These are phyloP conservation scores for Cladosporium austrohemisphaericum DNA, from an alignment of 2,329 filamentous ascomycete species.

Conservation along the genomic window DNA sequence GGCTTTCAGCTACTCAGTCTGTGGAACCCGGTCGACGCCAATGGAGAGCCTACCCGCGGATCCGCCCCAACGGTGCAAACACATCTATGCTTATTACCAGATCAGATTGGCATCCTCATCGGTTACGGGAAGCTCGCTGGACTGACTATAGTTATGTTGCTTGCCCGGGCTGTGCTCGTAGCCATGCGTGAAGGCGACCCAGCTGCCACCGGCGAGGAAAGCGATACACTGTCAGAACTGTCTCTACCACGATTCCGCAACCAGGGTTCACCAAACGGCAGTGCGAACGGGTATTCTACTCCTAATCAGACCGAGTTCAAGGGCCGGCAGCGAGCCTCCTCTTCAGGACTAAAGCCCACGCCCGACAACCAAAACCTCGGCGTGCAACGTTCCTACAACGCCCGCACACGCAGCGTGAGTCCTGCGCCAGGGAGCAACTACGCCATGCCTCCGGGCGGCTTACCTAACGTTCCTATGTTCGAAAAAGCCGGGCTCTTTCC, in stretches of 20 bases:
- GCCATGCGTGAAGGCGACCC: slow-evolving; percentile 21
- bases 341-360: slow-evolving; percentile 27
- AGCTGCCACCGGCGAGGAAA: background rate
- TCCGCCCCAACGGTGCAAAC: slow-evolving; percentile 67
- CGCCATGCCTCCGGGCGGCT: slow-evolving; percentile 21
- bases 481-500: slow-evolving; percentile 43
- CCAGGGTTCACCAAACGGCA: slow-evolving; percentile 16
- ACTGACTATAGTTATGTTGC: slow-evolving; percentile 48
- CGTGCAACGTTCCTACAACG: slow-evolving; percentile 30
- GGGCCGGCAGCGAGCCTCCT: slow-evolving; percentile 31
- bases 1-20: slow-evolving; percentile 86
- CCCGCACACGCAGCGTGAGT: slow-evolving; percentile 38
- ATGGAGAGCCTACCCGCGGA: slow-evolving; percentile 29
- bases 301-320: slow-evolving; percentile 23
- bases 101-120: slow-evolving; percentile 80
- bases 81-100: slow-evolving; percentile 84
- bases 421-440: slow-evolving; percentile 32
- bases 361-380: slow-evolving; percentile 25
- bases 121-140: slow-evolving; percentile 65
- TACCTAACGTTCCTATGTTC: slow-evolving; percentile 32
- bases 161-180: slow-evolving; percentile 42
- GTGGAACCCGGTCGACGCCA: slow-evolving; percentile 79
- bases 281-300: slow-evolving; percentile 25
- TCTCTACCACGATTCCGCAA: slow-evolving; percentile 18
- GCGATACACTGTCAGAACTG: slow-evolving; percentile 9